Evolutionary conservation across 352 stramenopile species (phyloP).

Genomic region (Poterioochromonas sp.): DNA sequence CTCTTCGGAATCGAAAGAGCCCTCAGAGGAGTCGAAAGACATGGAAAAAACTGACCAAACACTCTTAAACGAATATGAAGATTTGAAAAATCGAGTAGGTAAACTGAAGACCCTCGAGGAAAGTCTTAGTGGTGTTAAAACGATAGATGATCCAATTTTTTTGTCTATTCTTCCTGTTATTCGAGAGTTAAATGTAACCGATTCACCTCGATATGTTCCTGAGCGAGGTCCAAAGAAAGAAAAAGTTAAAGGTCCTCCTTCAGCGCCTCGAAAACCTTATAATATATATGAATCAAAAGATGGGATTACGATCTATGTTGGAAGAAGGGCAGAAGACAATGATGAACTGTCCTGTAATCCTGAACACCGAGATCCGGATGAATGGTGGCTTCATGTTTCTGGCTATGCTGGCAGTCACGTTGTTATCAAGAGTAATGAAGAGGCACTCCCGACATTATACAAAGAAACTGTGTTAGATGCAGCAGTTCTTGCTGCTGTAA

Average conservation of each 20-base stretch:
- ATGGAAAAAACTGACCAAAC: not conserved
- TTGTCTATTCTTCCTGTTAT: not conserved
- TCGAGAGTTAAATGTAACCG: not conserved
- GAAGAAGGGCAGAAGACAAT: constrained; percentile 56
- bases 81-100: not conserved
- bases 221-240: not conserved
- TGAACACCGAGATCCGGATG: constrained; percentile 51
- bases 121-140: not conserved
- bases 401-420: constrained; percentile 58
- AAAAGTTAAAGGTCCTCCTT: not conserved
- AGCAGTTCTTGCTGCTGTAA: constrained; percentile 53
- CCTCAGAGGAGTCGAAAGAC: not conserved
- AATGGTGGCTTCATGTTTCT: constrained; percentile 62
- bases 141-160: not conserved
- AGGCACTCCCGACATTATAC: constrained; percentile 33
- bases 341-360: constrained; percentile 52
- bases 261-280: not conserved
- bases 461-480: constrained; percentile 46
- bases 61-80: not conserved
- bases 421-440: constrained; percentile 50
- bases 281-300: not conserved
- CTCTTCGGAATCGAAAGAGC: not conserved
- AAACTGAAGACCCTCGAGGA: not conserved
- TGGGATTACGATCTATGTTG: constrained; percentile 41
- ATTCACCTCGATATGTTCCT: not conserved